phyloP scores from a whole-genome alignment of 306 rosid genomes.

The Heteromeles arbutifolia region DNA sequence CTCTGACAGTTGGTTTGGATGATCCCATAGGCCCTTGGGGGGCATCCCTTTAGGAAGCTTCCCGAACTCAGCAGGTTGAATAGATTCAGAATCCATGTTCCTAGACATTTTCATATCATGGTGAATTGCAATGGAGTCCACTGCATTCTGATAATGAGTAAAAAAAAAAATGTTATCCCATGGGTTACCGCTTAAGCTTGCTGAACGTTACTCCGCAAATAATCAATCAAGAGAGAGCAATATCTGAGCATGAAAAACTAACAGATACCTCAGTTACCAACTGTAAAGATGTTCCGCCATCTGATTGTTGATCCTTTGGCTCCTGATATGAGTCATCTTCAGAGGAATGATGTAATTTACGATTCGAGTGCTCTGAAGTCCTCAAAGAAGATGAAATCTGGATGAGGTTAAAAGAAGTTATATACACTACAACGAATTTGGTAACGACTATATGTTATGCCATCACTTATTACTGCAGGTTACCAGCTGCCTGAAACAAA shows the following conservation, averaged over 20 bases:
- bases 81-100: conserved; percentile 25
- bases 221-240: neutral
- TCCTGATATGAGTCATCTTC: conserved; percentile 23
- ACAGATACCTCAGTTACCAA: conserved; percentile 34
- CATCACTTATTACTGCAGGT: neutral
- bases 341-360: conserved; percentile 6
- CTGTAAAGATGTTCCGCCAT: conserved; percentile 18
- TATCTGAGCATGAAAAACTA: neutral
- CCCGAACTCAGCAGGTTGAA: conserved; percentile 23
- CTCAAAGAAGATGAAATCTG: conserved; percentile 31
- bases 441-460: neutral
- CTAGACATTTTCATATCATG: conserved; percentile 14
- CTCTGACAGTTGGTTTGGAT: conserved; percentile 61
- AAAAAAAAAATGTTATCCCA: conserved; percentile 8
- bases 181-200: neutral
- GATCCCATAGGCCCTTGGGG: conserved; percentile 51
- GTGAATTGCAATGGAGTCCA: conserved; percentile 24
- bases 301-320: conserved; percentile 21
- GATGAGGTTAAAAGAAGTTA: conserved; percentile 1
- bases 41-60: conserved; percentile 42
- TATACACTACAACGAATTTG: neutral
- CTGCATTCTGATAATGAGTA: conserved; percentile 28
- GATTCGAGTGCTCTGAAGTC: conserved; percentile 23
- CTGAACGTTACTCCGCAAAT: neutral
- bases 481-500: neutral